Evolutionary conservation across 345 rosid species (phyloP).

Genomic region (Diplotaxis tenuifolia): DNA sequence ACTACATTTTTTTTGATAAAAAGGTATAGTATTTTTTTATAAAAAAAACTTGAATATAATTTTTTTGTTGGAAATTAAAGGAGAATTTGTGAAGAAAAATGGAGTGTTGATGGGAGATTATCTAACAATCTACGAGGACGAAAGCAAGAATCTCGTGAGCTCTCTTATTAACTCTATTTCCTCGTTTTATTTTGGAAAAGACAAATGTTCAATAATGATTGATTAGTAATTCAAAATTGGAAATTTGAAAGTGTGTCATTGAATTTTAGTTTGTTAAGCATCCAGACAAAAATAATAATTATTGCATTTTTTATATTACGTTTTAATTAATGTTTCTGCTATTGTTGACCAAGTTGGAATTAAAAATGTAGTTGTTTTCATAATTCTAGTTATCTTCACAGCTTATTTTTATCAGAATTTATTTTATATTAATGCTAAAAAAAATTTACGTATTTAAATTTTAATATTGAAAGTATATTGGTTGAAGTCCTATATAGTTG

Average conservation of each 20-base stretch:
- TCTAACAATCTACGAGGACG: conserved; percentile 71
- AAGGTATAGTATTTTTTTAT: not conserved
- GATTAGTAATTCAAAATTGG: conserved; percentile 24
- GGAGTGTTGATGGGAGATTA: conserved; percentile 53
- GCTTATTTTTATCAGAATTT: not conserved
- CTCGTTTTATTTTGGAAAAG: conserved; percentile 5
- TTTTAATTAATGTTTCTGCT: not conserved
- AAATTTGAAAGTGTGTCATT: conserved; percentile 18
- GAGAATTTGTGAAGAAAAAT: conserved; percentile 61
- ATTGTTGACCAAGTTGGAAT: not conserved
- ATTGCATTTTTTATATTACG: conserved; percentile 1
- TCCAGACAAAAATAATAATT: conserved; percentile 27
- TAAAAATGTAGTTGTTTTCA: not conserved
- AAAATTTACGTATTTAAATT: not conserved
- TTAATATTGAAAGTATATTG: too few relatives aligned
- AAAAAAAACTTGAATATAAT: not conserved
- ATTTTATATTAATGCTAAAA: not conserved
- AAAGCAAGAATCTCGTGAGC: conserved; percentile 76
- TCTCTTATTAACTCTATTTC: conserved; percentile 9
- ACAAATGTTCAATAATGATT: not conserved
- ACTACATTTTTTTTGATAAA: not conserved
- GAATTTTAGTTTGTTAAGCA: conserved; percentile 42
- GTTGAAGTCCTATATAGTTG: not conserved
- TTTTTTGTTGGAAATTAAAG: conserved; percentile 33
- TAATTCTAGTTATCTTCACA: not conserved